Percentiles rank a stretch among this genome's conserved stretches.
These are phyloP conservation scores for Paramecium pentaurelia DNA, from an alignment of 73 alveolate species.

Conservation along the genomic window DNA sequence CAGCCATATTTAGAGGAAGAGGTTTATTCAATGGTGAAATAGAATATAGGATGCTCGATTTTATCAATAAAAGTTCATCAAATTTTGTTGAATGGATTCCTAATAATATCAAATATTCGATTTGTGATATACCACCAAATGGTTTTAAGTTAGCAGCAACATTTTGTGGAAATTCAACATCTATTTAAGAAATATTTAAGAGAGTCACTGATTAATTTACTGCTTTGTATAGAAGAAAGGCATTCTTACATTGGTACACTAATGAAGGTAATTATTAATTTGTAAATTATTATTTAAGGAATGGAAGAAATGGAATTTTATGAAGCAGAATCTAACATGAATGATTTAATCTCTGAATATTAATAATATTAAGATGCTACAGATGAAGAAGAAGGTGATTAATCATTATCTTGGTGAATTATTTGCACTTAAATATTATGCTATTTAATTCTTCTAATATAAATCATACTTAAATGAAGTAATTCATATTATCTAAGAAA, in stretches of 20 bases:
- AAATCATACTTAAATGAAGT: too few species aligned
- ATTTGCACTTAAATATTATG: too few species aligned
- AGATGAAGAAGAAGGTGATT: not conserved
- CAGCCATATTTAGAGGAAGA: conserved; percentile 46
- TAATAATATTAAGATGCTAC: not conserved
- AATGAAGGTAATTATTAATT: conserved; percentile 44
- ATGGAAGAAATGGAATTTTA: conserved; percentile 85
- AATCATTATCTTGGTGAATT: too few species aligned
- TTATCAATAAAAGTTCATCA: conserved; percentile 61
- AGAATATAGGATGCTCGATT: conserved; percentile 39
- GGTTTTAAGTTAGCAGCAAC: not conserved
- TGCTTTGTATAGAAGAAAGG: conserved; percentile 52
- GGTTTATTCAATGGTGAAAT: not conserved
- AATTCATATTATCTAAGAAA: too few species aligned
- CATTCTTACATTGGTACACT: conserved; percentile 65
- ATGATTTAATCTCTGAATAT: conserved; percentile 68
- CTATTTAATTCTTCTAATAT: too few species aligned
- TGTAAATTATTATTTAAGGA: not conserved
- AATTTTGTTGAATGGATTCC: conserved; percentile 85
- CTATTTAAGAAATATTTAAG: conserved; percentile 36
- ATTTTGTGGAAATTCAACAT: conserved; percentile 59
- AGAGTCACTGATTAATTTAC: conserved; percentile 65
- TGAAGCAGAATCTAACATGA: conserved; percentile 75
- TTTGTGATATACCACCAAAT: conserved; percentile 64
- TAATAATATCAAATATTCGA: conserved; percentile 87